These are phyloP conservation scores for Eimeria acervulina DNA, from an alignment of 169 alveolate species.

Conservation along the genomic window DNA sequence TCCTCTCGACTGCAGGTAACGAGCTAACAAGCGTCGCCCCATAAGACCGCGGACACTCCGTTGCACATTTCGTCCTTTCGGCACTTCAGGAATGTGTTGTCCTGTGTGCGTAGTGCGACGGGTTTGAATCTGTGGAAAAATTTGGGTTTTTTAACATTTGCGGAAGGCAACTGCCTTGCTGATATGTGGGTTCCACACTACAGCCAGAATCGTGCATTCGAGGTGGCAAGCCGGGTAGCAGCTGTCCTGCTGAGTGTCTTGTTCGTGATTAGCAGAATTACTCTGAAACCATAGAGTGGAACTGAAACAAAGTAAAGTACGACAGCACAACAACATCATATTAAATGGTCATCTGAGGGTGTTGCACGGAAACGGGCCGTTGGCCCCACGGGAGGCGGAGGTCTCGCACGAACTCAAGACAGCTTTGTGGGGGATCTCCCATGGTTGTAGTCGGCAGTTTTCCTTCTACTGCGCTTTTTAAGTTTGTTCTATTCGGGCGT, in stretches of 20 bases:
- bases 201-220: not conserved
- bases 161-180: too few species aligned
- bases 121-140: too few species aligned
- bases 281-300: not conserved
- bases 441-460: not conserved
- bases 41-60: too few species aligned
- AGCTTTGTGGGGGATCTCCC: not conserved
- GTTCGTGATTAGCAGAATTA: not conserved
- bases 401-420: not conserved
- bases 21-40: too few species aligned
- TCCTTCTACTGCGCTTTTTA: not conserved
- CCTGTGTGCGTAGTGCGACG: too few species aligned
- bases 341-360: not conserved
- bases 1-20: too few species aligned
- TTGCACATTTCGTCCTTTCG: too few species aligned
- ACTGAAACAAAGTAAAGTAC: not conserved
- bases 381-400: not conserved
- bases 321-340: not conserved
- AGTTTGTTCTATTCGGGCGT: not conserved
- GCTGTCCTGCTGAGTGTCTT: not conserved
- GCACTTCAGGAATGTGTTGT: too few species aligned
- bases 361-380: not conserved
- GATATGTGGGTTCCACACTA: too few species aligned
- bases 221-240: too few species aligned
- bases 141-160: too few species aligned